Percentiles rank a stretch among this genome's conserved stretches.
These are phyloP conservation scores for Ogataea pini DNA, from an alignment of 805 yeast genomes.

Conservation along the genomic window DNA sequence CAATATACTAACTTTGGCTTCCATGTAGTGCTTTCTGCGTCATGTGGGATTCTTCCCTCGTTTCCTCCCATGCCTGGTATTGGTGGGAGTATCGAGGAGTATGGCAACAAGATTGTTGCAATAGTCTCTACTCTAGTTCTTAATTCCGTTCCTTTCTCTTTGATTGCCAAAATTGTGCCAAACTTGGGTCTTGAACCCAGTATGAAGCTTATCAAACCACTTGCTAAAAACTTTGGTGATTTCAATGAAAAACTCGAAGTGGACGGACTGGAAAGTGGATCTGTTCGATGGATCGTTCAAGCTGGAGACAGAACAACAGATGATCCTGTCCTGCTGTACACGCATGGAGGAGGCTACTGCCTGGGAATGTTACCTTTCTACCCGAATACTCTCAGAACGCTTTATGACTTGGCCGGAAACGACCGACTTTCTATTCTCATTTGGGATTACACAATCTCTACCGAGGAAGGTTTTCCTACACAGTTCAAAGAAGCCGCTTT, in stretches of 20 bases:
- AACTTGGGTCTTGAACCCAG: slow-evolving; percentile 1
- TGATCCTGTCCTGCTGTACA: slow-evolving; percentile 4
- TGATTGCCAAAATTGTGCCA: not conserved
- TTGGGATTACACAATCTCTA: slow-evolving; percentile 1
- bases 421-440: slow-evolving; percentile 6
- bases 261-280: slow-evolving; percentile 29
- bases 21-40: not conserved
- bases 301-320: not conserved
- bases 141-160: not conserved
- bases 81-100: not conserved
- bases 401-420: slow-evolving; percentile 1
- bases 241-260: not conserved
- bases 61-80: not conserved
- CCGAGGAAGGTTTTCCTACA: not conserved
- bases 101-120: not conserved
- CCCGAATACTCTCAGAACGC: not conserved
- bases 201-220: not conserved
- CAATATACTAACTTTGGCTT: not conserved
- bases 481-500: slow-evolving; percentile 4
- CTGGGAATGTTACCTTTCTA: slow-evolving; percentile 4
- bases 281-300: slow-evolving; percentile 1
- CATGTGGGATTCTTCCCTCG: not conserved
- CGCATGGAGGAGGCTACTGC: slow-evolving; percentile 7
- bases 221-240: not conserved
- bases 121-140: not conserved